Evolutionary conservation across 1,139 yeast genomes (phyloP).

Genomic region (Arxiozyma slooffiae): DNA sequence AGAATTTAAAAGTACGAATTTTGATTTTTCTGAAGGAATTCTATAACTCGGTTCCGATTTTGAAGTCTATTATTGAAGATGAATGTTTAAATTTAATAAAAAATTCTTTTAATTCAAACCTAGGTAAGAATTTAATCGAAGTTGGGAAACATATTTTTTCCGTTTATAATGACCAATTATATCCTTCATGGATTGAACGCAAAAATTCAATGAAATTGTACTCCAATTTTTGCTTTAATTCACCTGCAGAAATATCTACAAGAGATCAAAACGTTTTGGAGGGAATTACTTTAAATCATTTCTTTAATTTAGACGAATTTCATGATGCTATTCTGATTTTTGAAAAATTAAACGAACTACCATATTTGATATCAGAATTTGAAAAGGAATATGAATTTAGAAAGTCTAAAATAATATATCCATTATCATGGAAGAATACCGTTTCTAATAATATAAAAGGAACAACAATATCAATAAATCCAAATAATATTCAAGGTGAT

Average conservation of each 20-base stretch:
- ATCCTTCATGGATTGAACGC: slow-evolving; percentile 25
- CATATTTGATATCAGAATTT: slow-evolving; percentile 50
- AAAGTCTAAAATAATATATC: slow-evolving; percentile 63
- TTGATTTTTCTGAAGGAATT: slow-evolving; percentile 60
- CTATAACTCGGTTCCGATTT: slow-evolving; percentile 65
- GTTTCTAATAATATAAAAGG: slow-evolving; percentile 3
- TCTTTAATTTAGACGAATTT: slow-evolving; percentile 51
- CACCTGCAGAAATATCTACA: slow-evolving; percentile 72
- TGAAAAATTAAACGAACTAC: slow-evolving; percentile 57
- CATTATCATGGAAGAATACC: slow-evolving; percentile 37
- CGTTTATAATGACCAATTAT: slow-evolving; percentile 42
- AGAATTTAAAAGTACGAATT: slow-evolving; percentile 55
- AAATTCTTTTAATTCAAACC: slow-evolving; percentile 52
- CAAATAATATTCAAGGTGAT: slow-evolving; percentile 18
- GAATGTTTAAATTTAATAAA: slow-evolving; percentile 68
- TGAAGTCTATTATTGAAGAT: slow-evolving; percentile 65
- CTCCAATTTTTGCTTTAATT: slow-evolving; percentile 59
- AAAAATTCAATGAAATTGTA: slow-evolving; percentile 36
- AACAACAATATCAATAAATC: slow-evolving; percentile 5
- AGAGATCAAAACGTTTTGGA: slow-evolving; percentile 36
- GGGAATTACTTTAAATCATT: slow-evolving; percentile 23
- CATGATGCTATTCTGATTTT: slow-evolving; percentile 80
- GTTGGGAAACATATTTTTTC: slow-evolving; percentile 54
- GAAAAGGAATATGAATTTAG: slow-evolving; percentile 67
- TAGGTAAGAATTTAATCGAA: slow-evolving; percentile 51